Evolutionary conservation across 192 early-diverging fungal species (phyloP).

Genomic region (Podila epigama): DNA sequence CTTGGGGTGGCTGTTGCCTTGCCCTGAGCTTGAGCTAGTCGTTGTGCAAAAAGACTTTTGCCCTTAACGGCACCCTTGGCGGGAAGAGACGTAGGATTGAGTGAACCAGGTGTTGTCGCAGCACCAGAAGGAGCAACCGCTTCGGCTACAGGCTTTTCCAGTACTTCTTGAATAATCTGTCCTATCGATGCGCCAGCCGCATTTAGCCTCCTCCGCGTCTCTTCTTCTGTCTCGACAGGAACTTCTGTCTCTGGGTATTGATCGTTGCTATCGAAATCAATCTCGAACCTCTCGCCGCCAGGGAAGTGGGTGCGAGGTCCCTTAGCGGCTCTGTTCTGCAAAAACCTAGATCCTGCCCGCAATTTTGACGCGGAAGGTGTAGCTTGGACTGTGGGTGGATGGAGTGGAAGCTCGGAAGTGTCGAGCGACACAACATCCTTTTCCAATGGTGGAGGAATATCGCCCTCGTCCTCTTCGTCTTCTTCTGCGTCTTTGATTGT

Average conservation of each 20-base stretch:
- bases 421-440: slow-evolving; percentile 33
- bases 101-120: slow-evolving; percentile 19
- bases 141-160: slow-evolving; percentile 34
- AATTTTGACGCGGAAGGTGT: slow-evolving; percentile 1
- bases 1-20: slow-evolving; percentile 5
- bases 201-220: slow-evolving; percentile 20
- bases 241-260: slow-evolving; percentile 2
- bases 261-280: slow-evolving; percentile 24
- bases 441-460: slow-evolving; percentile 29
- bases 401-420: slow-evolving; percentile 1
- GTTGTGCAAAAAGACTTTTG: slow-evolving; percentile 38
- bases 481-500: slow-evolving; percentile 2
- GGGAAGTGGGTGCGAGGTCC: slow-evolving; percentile 43
- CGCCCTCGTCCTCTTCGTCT: slow-evolving; percentile 18
- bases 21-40: slow-evolving; percentile 31
- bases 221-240: slow-evolving; percentile 33
- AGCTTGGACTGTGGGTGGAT: slow-evolving; percentile 12
- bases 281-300: slow-evolving; percentile 31
- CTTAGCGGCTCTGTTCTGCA: slow-evolving; percentile 39
- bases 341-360: slow-evolving; percentile 28
- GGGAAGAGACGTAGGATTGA: slow-evolving; percentile 4
- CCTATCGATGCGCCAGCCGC: slow-evolving; percentile 31
- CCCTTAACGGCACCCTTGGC: slow-evolving; percentile 22
- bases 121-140: slow-evolving; percentile 23
- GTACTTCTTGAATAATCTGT: slow-evolving; percentile 40